Evolutionary conservation across 371 early-diverging fungal genomes (phyloP), one percentile per base, ranked within the genome.

Genomic region (Apophysomyces elegans): DNA sequence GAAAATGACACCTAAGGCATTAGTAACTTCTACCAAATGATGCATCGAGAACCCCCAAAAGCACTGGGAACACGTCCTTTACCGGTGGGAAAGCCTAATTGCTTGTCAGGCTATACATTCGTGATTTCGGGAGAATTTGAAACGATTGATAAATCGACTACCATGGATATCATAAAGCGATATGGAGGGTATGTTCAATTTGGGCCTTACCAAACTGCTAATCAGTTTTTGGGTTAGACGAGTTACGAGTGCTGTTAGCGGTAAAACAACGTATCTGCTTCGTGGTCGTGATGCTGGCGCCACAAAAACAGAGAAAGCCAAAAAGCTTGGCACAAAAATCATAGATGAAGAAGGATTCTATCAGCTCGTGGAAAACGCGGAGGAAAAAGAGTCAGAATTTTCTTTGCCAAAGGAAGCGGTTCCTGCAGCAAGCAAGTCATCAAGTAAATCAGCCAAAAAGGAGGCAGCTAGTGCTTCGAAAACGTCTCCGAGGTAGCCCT

Each of bases 241-340:
- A 60, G 89, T 95, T 5, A 98, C 99, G 0, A 74, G 85, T 1
- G 80, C 88, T 2, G 90, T 94, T 21, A 95, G 96, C 69, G 90
- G 92, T 8, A 95, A 92, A 67, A 99, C 99, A 0, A 86, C 88
- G 1, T 98, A 90, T 78, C 75, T 99, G 18, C 86, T 99, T 0
- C 85, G 91, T 6, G 98, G 98, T 12, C 92, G 94, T 7, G 98
- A 98, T 47, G 92, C 99, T 13, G 99, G 99, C 4, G 89, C 86
- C 45, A 80, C 88, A 21, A 99, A 99, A 77, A 70, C 94, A 6
- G 85, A 88, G 37, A 97, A 98, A 73, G 97, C 95, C 14, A 84
- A 90, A 64, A 75, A 86, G 9, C 58, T 91, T 9, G 88, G 90
- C 2, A 86, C 94, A 37, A 87, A 84, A 60, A 88, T 89, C 0